Percentiles rank a stretch among this genome's conserved stretches.
These are phyloP conservation scores for Auriscalpium microsporum DNA, from an alignment of 768 basidiomycete species.

Conservation along the genomic window DNA sequence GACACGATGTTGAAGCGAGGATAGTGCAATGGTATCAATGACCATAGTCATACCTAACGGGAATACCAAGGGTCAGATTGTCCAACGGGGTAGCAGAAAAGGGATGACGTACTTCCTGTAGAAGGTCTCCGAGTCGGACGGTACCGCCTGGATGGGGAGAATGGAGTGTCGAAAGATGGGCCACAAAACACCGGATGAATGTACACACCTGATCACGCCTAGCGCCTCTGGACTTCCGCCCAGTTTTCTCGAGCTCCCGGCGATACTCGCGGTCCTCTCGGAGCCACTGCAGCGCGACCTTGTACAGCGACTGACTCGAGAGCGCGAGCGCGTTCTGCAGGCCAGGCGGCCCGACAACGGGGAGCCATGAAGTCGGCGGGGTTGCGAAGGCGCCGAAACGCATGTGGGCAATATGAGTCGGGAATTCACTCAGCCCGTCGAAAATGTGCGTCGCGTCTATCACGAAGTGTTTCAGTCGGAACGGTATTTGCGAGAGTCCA, in stretches of 20 bases:
- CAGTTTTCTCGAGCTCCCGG: slow-evolving; percentile 45
- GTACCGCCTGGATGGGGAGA: slow-evolving; percentile 35
- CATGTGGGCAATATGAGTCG: slow-evolving; percentile 91
- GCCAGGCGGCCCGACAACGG: slow-evolving; percentile 18
- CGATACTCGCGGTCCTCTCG: slow-evolving; percentile 70
- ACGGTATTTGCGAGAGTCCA: background rate
- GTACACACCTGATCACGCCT: slow-evolving; percentile 42
- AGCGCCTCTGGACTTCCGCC: slow-evolving; percentile 55
- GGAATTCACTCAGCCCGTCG: slow-evolving; percentile 85
- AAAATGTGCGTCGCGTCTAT: slow-evolving; percentile 96
- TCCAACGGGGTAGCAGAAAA: background rate
- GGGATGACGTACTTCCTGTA: slow-evolving; percentile 59
- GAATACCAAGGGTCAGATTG: background rate
- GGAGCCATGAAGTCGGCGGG: slow-evolving; percentile 64
- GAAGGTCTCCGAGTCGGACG: slow-evolving; percentile 76
- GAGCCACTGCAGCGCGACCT: slow-evolving; percentile 79
- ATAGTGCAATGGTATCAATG: background rate
- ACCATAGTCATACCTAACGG: slow-evolving; percentile 10
- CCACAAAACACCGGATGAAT: background rate
- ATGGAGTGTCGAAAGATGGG: slow-evolving; percentile 1
- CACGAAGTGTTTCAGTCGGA: background rate
- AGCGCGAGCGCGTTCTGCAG: slow-evolving; percentile 15
- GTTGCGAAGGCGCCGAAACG: slow-evolving; percentile 69
- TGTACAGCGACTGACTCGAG: slow-evolving; percentile 43
- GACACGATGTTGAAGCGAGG: background rate